These are phyloP conservation scores for Fraxinus quadrangulata DNA, from an alignment of 257 asterid genomes.

Conservation along the genomic window DNA sequence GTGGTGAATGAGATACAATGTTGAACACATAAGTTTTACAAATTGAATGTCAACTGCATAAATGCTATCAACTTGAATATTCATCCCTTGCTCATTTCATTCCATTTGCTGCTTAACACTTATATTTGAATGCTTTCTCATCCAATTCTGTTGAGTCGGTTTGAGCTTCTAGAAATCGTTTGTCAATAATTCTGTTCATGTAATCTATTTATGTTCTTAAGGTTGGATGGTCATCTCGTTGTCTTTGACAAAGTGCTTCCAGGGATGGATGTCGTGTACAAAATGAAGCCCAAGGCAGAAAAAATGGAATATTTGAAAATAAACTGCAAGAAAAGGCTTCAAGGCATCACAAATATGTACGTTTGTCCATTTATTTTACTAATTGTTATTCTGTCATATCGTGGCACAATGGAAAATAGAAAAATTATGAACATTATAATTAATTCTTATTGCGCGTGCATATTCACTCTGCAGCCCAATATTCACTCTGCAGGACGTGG, in stretches of 20 bases:
- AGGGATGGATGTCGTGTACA: conserved; percentile 81
- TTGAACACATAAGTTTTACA: not conserved
- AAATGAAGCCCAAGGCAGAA: conserved; percentile 70
- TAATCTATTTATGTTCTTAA: conserved; percentile 24
- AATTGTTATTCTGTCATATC: too few species aligned
- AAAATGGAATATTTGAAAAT: conserved; percentile 39
- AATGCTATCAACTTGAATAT: not conserved
- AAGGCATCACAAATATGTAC: too few species aligned
- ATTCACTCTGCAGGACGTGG: too few species aligned
- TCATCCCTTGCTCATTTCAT: not conserved
- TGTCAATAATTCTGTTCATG: not conserved
- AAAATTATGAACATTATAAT: too few species aligned
- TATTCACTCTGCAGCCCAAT: too few species aligned
- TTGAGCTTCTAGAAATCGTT: not conserved
- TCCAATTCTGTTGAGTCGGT: not conserved
- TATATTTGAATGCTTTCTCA: not conserved
- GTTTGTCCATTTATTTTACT: too few species aligned
- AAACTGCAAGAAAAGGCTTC: too few species aligned
- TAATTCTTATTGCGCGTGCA: too few species aligned
- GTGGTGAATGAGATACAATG: not conserved
- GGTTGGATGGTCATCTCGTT: conserved; percentile 92
- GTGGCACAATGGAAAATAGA: too few species aligned
- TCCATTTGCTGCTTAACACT: not conserved
- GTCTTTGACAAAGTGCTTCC: conserved; percentile 89
- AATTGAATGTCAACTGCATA: not conserved